Percentiles rank a stretch among this genome's conserved stretches.
phyloP scores from a whole-genome alignment of 106 monocot genomes.

The Dendrobium nobile region DNA sequence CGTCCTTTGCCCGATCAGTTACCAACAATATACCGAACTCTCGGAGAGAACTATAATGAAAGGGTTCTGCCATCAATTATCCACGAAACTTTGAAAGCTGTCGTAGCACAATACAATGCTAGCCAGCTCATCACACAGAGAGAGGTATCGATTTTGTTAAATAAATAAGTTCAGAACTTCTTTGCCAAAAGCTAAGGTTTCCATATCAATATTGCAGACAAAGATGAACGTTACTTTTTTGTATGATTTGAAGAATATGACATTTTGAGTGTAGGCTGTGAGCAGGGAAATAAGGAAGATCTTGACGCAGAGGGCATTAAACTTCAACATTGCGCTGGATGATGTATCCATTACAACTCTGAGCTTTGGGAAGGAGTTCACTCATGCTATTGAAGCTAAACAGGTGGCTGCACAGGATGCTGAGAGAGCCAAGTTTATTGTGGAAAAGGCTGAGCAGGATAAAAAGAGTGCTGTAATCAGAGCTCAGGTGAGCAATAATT shows the following conservation, averaged over 20 bases:
- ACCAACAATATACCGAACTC: slow-evolving; percentile 59
- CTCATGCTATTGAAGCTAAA: slow-evolving; percentile 74
- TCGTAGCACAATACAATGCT: slow-evolving; percentile 96
- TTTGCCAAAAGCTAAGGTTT: neutral
- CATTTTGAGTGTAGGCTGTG: slow-evolving; percentile 27
- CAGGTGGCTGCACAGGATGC: slow-evolving; percentile 80
- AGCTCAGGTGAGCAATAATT: slow-evolving; percentile 41
- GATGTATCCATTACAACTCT: slow-evolving; percentile 66
- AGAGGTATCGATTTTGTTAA: slow-evolving; percentile 44
- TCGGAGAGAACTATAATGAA: slow-evolving; percentile 75
- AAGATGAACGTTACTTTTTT: neutral
- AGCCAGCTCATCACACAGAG: slow-evolving; percentile 96
- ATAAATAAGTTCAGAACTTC: neutral
- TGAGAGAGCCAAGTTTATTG: slow-evolving; percentile 65
- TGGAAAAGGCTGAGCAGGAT: slow-evolving; percentile 73
- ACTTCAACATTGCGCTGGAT: slow-evolving; percentile 66
- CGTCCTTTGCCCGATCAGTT: slow-evolving; percentile 48
- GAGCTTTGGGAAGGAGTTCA: slow-evolving; percentile 72
- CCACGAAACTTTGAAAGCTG: slow-evolving; percentile 84
- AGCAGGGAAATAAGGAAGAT: slow-evolving; percentile 62
- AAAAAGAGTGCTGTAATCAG: slow-evolving; percentile 68
- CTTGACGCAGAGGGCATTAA: slow-evolving; percentile 48
- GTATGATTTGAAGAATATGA: slow-evolving; percentile 1
- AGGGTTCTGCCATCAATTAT: slow-evolving; percentile 77
- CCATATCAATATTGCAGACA: neutral